Base-by-base conservation (phyloP, 1,284 basidiomycete genomes). In the Puccinia coronata region DNA sequence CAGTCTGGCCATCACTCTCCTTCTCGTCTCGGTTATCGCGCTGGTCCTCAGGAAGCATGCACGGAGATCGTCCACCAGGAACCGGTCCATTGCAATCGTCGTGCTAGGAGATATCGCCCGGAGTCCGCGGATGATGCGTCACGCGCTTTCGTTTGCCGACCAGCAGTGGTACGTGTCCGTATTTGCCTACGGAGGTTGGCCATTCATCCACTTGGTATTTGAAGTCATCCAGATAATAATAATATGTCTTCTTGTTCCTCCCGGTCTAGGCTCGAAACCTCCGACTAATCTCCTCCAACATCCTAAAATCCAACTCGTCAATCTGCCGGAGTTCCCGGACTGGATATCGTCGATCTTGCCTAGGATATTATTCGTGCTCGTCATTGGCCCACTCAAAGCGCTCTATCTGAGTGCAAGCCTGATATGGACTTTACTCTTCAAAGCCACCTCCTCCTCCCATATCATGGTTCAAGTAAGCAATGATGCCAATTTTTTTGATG, bases 41-140 rank as follows among this genome's bases (percentile, higher is more conserved):
- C 18, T 63, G 18, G 61, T 63, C 36, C 61, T n/a, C 20, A 39
- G 36, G 2, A 16, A 34, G 18, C 61, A 63, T 63, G 36, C 36
- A 39, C 8, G 34, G 34, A 63, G 14, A 63, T 4, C 34, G 0
- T 1, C 59, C 36, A 34, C 61, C 61, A 53, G 16, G 49, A 73
- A 25, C 28, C 81, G 84, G 20, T 86, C 92, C 0, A 93, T 94
- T 16, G 93, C 92, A 0, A 91, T 99, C 69, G 88, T 99, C 39
- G 97, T 99, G 0, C 89, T 99, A 12, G 97, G 97, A 9, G 97
- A 99, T 87, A 91, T 99, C 71, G 97, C 95, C 0, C 90, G 96
- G 70, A 95, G 93, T 85, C 97, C 97, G 12, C 90, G 97, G 53
- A 98, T 98, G 94, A 97, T 98, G 93, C 97, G 98, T 86, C 97